These are phyloP conservation scores for Cordia subcordata DNA, from an alignment of 257 asterid genomes.

Conservation along the genomic window DNA sequence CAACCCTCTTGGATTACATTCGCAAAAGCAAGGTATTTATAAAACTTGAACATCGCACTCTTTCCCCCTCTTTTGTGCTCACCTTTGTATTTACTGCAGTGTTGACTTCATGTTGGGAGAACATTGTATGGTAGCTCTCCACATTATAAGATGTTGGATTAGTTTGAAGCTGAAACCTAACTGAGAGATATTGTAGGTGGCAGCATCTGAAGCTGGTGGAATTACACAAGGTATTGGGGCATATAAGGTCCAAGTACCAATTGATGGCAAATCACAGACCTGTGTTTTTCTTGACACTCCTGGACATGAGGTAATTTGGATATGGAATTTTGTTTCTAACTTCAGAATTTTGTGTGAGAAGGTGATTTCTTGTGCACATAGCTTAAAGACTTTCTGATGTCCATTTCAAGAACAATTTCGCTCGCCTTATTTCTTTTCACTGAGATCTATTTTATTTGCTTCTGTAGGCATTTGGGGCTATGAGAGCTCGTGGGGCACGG, in stretches of 20 bases:
- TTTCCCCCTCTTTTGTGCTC: background rate
- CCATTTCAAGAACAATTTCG: background rate
- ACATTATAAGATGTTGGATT: background rate
- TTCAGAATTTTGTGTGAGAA: background rate
- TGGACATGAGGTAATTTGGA: constrained; percentile 84
- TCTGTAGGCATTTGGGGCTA: constrained; percentile 90
- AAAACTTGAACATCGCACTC: background rate
- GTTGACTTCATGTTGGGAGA: background rate
- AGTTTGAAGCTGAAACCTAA: constrained; percentile 26
- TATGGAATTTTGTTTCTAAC: constrained; percentile 2
- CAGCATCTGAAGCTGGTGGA: constrained; percentile 96
- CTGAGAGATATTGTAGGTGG: constrained; percentile 57
- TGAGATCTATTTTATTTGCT: constrained; percentile 16
- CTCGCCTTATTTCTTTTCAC: constrained; percentile 5
- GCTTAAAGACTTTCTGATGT: background rate
- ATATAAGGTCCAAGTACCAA: constrained; percentile 82
- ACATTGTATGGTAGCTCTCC: background rate
- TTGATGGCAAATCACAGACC: constrained; percentile 75
- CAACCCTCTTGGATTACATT: constrained; percentile 87
- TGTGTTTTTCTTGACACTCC: constrained; percentile 99
- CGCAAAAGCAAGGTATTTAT: constrained; percentile 74
- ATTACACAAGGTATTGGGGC: constrained; percentile 99
- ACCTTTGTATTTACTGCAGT: background rate
- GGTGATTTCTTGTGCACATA: background rate
- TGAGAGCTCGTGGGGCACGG: constrained; percentile 99